Conservation (phyloP, 345 rosid species). For the Hirschfeldia incana region DNA sequence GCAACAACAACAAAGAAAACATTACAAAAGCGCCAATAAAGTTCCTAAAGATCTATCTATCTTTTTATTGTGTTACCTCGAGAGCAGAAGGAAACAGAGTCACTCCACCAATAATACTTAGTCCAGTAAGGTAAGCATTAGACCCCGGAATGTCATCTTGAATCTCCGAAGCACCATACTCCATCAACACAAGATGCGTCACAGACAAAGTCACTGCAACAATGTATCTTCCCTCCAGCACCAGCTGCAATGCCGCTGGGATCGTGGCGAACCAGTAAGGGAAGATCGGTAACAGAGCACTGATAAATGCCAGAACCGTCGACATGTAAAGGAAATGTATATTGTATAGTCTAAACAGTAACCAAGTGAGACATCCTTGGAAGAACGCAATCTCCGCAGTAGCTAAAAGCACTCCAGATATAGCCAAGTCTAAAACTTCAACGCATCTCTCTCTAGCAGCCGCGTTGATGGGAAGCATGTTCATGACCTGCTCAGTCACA, state of each 20-base stretch:
- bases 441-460: slow-evolving; percentile 68
- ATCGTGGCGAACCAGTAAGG: slow-evolving; percentile 90
- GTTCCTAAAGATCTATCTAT: neutral
- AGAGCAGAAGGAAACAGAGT: slow-evolving; percentile 89
- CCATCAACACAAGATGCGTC: slow-evolving; percentile 75
- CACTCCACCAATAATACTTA: slow-evolving; percentile 97
- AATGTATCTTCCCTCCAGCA: slow-evolving; percentile 74
- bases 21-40: neutral
- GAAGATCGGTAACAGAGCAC: slow-evolving; percentile 76
- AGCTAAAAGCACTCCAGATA: slow-evolving; percentile 89
- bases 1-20: slow-evolving; percentile 2
- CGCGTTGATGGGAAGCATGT: slow-evolving; percentile 76
- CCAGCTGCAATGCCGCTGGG: slow-evolving; percentile 71
- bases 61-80: slow-evolving; percentile 57
- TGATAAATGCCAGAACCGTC: slow-evolving; percentile 75
- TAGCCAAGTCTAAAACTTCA: slow-evolving; percentile 79
- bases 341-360: slow-evolving; percentile 71
- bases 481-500: slow-evolving; percentile 87
- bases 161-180: slow-evolving; percentile 83
- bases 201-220: slow-evolving; percentile 59
- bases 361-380: slow-evolving; percentile 97
- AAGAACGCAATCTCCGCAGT: slow-evolving; percentile 90
- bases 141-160: slow-evolving; percentile 92
- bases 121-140: slow-evolving; percentile 78
- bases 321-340: slow-evolving; percentile 91